Evolutionary conservation across 305 asterid genomes (phyloP).

Genomic region (Fraxinus xanthoxyloides): DNA sequence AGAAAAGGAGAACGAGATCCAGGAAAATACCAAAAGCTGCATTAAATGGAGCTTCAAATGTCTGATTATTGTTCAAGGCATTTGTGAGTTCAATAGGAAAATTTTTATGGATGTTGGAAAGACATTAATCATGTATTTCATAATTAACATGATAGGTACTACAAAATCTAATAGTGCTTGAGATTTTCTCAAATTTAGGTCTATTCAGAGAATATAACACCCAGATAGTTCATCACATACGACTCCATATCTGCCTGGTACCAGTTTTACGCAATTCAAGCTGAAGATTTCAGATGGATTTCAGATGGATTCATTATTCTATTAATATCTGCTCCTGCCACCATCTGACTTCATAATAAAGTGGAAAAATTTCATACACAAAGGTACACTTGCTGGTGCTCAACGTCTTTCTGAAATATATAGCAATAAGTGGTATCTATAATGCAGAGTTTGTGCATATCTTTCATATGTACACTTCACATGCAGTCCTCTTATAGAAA

Average conservation of each 20-base stretch:
- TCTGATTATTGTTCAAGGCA: not conserved
- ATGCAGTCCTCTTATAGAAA: not conserved
- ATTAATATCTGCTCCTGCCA: not conserved
- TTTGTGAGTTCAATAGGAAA: not conserved
- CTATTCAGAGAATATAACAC: not conserved
- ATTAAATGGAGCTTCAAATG: not conserved
- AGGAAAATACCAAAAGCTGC: not conserved
- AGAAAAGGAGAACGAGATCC: too few relatives aligned
- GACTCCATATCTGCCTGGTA: not conserved
- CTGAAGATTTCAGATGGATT: not conserved
- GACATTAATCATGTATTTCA: not conserved
- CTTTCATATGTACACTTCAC: conserved; percentile 7
- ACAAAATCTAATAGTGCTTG: not conserved
- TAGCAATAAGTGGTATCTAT: not conserved
- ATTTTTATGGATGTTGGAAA: not conserved
- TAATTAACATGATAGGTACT: not conserved
- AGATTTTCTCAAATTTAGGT: not conserved
- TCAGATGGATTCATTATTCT: not conserved
- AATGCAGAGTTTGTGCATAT: not conserved
- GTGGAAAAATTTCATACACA: not conserved
- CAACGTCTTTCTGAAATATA: not conserved
- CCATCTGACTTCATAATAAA: not conserved
- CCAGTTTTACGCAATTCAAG: not conserved
- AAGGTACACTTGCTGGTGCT: not conserved
- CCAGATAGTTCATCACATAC: not conserved